These are phyloP conservation scores for Tolypocladium tundrense DNA, from an alignment of 2,329 filamentous ascomycete species.

Conservation along the genomic window DNA sequence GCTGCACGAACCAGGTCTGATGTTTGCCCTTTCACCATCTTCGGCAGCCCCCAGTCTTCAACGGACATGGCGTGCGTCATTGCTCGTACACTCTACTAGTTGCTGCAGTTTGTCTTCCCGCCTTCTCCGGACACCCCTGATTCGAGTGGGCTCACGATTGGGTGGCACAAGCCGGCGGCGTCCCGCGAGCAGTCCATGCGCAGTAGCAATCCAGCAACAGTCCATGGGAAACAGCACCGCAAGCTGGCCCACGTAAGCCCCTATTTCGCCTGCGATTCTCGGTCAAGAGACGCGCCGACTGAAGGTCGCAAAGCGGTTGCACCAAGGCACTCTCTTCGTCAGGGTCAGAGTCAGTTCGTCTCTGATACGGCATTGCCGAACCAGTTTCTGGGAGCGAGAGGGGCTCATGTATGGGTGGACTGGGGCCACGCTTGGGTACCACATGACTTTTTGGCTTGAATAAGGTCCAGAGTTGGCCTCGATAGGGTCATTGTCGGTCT, in stretches of 20 bases:
- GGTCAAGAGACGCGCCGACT: background rate
- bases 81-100: background rate
- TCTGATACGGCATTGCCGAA: conserved; percentile 13
- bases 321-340: background rate
- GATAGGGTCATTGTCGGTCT: background rate
- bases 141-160: conserved; percentile 9
- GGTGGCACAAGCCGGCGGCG: conserved; percentile 8
- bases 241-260: background rate
- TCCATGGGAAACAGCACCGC: background rate
- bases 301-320: background rate
- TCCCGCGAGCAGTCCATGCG: conserved; percentile 1
- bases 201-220: background rate
- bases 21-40: background rate
- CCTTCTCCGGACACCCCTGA: conserved; percentile 6
- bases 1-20: background rate
- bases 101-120: background rate
- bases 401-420: conserved; percentile 17
- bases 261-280: background rate
- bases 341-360: conserved; percentile 2
- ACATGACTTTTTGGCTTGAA: conserved; percentile 15
- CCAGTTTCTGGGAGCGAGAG: conserved; percentile 13
- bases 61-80: background rate
- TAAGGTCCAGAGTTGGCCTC: conserved; percentile 1
- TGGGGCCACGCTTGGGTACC: conserved; percentile 20
- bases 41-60: background rate